These are phyloP conservation scores for Flaveria robusta DNA, from an alignment of 129 eudicot genomes.

Conservation along the genomic window DNA sequence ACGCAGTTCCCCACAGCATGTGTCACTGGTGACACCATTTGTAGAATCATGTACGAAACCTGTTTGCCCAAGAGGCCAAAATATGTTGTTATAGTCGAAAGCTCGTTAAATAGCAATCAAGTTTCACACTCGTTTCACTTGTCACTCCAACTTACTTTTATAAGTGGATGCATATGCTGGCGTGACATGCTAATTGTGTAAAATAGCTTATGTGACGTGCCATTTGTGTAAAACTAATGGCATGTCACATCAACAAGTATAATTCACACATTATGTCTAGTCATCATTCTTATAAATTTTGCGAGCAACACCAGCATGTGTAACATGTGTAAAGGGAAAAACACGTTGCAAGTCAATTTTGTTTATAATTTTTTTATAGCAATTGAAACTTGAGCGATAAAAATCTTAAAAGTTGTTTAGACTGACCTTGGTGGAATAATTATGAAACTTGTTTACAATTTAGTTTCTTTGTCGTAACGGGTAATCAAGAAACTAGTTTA, in stretches of 20 bases:
- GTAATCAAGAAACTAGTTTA: not conserved
- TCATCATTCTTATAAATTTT: not conserved
- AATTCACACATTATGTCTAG: not conserved
- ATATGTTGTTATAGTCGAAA: not conserved
- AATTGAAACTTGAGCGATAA: not conserved
- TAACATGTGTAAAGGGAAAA: too few relatives aligned
- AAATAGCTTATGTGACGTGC: not conserved
- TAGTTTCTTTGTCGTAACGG: not conserved
- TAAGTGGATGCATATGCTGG: not conserved
- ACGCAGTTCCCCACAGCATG: slow-evolving; percentile 93
- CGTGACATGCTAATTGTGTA: not conserved
- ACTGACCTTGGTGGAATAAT: not conserved
- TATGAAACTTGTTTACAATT: not conserved
- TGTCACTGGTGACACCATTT: slow-evolving; percentile 85
- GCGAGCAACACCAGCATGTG: not conserved
- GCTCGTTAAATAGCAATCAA: not conserved
- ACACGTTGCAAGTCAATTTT: not conserved
- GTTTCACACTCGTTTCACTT: not conserved
- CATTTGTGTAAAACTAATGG: not conserved
- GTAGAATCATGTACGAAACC: slow-evolving; percentile 86
- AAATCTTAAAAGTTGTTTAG: not conserved
- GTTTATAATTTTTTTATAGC: not conserved
- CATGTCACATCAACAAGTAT: not conserved
- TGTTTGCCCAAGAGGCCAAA: slow-evolving; percentile 36
- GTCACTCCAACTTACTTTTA: too few relatives aligned